Percentiles rank a stretch among this genome's conserved stretches.
Conservation (phyloP, 2,329 filamentous ascomycete species). For the Cadophora gregata region DNA sequence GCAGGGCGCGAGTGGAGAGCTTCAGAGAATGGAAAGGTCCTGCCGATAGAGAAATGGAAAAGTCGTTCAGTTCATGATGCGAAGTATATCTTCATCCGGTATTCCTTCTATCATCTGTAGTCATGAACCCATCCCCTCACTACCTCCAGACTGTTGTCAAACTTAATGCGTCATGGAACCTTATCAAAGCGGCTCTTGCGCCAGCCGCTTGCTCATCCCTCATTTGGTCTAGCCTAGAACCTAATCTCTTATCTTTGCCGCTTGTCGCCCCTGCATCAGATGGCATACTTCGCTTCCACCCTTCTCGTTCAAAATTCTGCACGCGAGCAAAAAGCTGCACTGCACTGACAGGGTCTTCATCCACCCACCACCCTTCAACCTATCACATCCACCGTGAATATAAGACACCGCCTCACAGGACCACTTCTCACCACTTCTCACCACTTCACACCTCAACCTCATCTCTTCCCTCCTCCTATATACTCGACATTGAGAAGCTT, state of each 20-base stretch:
- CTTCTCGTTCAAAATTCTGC: slow-evolving; percentile 15
- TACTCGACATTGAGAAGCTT: neutral
- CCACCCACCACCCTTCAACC: slow-evolving; percentile 9
- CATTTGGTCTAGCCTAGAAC: neutral
- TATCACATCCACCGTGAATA: slow-evolving; percentile 26
- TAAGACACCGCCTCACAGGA: slow-evolving; percentile 24
- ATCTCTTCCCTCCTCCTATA: neutral
- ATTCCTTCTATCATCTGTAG: neutral
- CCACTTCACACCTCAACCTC: neutral
- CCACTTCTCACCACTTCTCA: slow-evolving; percentile 14
- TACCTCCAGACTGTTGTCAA: slow-evolving; percentile 11
- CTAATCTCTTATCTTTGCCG: slow-evolving; percentile 17
- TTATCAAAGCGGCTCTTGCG: slow-evolving; percentile 9
- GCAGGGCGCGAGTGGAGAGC: neutral
- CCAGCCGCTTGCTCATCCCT: neutral
- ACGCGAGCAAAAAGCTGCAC: slow-evolving; percentile 15
- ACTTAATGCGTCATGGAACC: slow-evolving; percentile 10
- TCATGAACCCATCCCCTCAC: neutral
- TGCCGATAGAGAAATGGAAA: neutral
- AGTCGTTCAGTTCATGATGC: slow-evolving; percentile 4
- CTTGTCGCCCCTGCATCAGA: neutral
- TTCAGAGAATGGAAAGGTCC: neutral
- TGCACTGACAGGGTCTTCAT: neutral
- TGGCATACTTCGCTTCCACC: neutral
- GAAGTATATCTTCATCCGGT: neutral